Evolutionary conservation across 257 asterid genomes (phyloP), one percentile per base, ranked within the genome.

Genomic region (Nicotiana knightiana): DNA sequence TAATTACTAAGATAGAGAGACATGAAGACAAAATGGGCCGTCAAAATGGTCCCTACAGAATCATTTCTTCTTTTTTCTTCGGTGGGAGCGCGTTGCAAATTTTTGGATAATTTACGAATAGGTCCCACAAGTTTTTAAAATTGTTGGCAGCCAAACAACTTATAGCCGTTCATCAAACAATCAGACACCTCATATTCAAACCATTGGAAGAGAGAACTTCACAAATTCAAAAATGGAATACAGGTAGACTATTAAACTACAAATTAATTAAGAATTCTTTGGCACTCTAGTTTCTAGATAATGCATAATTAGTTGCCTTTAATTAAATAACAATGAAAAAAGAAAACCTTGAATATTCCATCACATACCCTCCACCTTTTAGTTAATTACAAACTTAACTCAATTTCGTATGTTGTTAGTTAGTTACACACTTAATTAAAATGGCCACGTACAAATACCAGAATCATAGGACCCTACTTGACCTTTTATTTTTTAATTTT

Each of bases 151-250:
- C 53, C 75, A 5, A 55, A 83, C 73, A 10, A 15, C 17, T 48
- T 61, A 62, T 70, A 91, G 92, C 93, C 91, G 92, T 91, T 89
- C 39, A 84, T 88, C 61, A 73, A 57, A 26, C 92, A 87, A 92
- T 92, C 91, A 85, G 81, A 81, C 85, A 85, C 48, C 91, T 85
- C 92, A 87, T 82, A 30, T 89, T 89, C 88, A 82, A 90, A 86
- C 86, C 82, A 81, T 6, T 1, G n/a, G 67, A 82, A 18, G 61
- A 71, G 17, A 39, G 81, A 37, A 2, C 24, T 12, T 0, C 35
- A 3, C 17, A 51, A 73, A 53, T 6, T 51, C 68, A 24, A 59
- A 81, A 68, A n/a, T 67, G 58, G 58, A 70, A 67, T 13, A 68
- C 76, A 8, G 43, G 10, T 24, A 5, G 32, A 55, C 53, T 6